Percentiles rank a stretch among this genome's conserved stretches.
Evolutionary conservation across 1,284 basidiomycete genomes (phyloP).

Genomic region (Malassezia arunalokei): DNA sequence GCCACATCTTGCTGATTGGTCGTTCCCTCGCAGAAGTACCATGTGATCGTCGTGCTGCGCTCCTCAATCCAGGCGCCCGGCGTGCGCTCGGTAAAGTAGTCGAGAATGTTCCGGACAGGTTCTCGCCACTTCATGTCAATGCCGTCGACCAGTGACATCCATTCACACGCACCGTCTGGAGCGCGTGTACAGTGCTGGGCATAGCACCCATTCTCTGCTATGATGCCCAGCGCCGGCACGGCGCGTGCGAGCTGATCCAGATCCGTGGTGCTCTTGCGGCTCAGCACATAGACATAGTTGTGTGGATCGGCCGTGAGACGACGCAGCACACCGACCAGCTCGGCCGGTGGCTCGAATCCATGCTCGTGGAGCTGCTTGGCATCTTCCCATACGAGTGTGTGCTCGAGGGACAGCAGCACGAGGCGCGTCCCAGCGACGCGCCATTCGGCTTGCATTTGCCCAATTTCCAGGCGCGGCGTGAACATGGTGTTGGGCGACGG

Average conservation of each 20-base stretch:
- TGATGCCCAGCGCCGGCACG: conserved; percentile 62
- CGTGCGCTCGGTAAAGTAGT: conserved; percentile 71
- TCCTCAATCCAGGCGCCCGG: conserved; percentile 72
- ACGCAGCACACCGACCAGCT: conserved; percentile 55
- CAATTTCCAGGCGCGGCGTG: conserved; percentile 39
- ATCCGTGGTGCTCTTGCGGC: conserved; percentile 58
- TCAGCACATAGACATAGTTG: conserved; percentile 71
- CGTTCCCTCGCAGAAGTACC: conserved; percentile 54
- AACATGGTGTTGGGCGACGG: conserved; percentile 34
- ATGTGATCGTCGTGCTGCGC: conserved; percentile 67
- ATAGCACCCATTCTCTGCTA: conserved; percentile 77
- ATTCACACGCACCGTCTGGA: conserved; percentile 43
- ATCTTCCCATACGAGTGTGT: conserved; percentile 55
- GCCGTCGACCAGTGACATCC: conserved; percentile 68
- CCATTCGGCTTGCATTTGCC: conserved; percentile 48
- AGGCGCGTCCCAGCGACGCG: conserved; percentile 53
- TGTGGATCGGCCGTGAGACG: conserved; percentile 55
- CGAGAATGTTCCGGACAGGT: conserved; percentile 61
- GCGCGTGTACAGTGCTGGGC: conserved; percentile 53
- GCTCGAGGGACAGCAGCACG: conserved; percentile 67
- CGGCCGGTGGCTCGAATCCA: conserved; percentile 52
- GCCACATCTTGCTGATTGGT: conserved; percentile 56
- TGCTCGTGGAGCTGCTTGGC: conserved; percentile 39
- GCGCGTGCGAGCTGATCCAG: conserved; percentile 51
- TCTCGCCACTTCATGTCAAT: conserved; percentile 67